Conservation (phyloP, 1,284 basidiomycete species). For the Ceratobasidium sp. region DNA sequence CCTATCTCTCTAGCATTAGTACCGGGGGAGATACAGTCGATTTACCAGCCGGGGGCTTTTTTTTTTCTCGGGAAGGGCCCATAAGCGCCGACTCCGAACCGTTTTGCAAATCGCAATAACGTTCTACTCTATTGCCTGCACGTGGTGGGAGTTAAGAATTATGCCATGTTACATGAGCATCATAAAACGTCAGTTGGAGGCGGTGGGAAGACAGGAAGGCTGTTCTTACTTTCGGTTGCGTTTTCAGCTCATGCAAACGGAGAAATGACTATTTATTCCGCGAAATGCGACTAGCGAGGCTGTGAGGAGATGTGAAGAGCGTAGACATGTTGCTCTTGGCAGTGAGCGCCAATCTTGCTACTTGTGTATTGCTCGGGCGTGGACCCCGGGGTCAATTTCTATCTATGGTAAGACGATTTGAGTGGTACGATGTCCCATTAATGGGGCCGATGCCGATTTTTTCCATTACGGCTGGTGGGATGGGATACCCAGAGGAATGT, state of each 20-base stretch:
- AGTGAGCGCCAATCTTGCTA: background rate
- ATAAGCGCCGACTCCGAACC: no score
- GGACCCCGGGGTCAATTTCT: background rate
- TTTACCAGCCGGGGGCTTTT: no score
- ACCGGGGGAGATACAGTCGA: no score
- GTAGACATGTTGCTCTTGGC: background rate
- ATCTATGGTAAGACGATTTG: background rate
- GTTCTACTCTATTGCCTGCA: background rate
- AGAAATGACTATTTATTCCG: background rate
- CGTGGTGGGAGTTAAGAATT: background rate
- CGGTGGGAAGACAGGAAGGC: conserved; percentile 2
- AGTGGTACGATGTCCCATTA: conserved; percentile 17
- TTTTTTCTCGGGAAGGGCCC: no score
- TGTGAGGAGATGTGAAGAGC: no score
- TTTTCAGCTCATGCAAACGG: background rate
- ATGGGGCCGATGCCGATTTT: conserved; percentile 19
- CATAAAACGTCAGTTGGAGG: background rate
- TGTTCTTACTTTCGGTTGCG: background rate
- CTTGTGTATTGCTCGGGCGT: background rate
- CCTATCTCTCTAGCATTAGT: no score
- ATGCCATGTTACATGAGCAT: background rate
- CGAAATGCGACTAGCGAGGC: no score
- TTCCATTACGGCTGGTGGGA: background rate
- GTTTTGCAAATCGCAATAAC: no score
- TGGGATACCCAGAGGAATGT: background rate